phyloP scores from a whole-genome alignment of 148 eudicot species.

The Silene latifolia region DNA sequence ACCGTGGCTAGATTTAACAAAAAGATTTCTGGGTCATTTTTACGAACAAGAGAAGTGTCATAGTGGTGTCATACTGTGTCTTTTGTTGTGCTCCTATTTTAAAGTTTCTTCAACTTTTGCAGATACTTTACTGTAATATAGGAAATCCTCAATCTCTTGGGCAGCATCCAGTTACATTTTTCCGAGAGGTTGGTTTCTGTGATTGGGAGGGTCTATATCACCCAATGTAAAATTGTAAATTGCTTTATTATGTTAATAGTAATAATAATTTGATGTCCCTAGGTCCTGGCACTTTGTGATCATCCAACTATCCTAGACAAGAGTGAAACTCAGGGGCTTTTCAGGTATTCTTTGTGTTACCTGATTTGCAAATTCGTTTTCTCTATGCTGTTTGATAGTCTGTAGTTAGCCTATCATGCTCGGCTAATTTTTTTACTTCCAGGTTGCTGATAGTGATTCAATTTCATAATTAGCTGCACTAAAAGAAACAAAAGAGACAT shows the following conservation, averaged over 20 bases:
- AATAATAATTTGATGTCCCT: constrained; percentile 7
- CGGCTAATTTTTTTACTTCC: neutral
- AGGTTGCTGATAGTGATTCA: too few species aligned
- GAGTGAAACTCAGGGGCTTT: constrained; percentile 77
- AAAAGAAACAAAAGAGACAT: too few species aligned
- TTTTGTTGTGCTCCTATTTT: constrained; percentile 1
- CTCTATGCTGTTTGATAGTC: too few species aligned
- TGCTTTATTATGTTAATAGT: neutral
- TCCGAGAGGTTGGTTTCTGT: constrained; percentile 66
- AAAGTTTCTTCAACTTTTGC: constrained; percentile 19
- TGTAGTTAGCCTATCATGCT: neutral
- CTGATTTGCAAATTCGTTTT: neutral
- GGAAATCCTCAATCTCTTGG: constrained; percentile 98
- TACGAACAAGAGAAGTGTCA: neutral
- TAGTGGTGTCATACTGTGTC: neutral
- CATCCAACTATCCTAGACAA: constrained; percentile 80
- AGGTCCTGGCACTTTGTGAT: constrained; percentile 93
- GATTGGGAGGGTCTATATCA: neutral
- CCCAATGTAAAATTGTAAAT: neutral
- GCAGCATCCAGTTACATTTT: constrained; percentile 89
- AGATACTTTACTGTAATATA: constrained; percentile 92
- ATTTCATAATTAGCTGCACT: too few species aligned
- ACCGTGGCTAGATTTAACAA: neutral
- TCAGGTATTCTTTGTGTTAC: constrained; percentile 48
- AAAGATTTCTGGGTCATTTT: neutral